Percentiles rank a stretch among this genome's conserved stretches.
Evolutionary conservation across 2,329 filamentous ascomycete genomes (phyloP).

Genomic region (Alternaria longipes): DNA sequence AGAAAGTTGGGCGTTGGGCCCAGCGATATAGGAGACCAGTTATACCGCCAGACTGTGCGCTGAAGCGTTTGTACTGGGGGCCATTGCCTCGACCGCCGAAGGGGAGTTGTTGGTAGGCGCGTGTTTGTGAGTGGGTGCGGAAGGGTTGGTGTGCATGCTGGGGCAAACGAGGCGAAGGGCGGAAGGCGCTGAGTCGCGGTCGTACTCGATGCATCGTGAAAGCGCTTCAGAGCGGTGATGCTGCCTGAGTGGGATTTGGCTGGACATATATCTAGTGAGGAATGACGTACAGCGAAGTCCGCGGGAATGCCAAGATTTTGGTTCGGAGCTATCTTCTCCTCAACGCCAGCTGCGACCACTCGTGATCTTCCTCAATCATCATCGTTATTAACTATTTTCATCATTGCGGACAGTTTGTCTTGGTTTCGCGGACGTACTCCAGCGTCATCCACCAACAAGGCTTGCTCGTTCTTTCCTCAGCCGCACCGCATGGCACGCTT

Average conservation of each 20-base stretch:
- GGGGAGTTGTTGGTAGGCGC: conserved; percentile 36
- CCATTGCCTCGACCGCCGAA: conserved; percentile 29
- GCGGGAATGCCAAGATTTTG: conserved; percentile 26
- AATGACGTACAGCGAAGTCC: conserved; percentile 19
- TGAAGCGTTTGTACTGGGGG: conserved; percentile 46
- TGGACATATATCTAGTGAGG: neutral
- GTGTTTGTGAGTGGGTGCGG: conserved; percentile 10
- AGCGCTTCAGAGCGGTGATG: neutral
- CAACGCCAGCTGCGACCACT: neutral
- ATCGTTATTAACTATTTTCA: neutral
- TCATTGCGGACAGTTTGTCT: neutral
- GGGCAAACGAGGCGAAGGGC: neutral
- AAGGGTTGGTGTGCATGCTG: neutral
- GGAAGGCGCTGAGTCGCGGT: conserved; percentile 15
- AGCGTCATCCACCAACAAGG: neutral
- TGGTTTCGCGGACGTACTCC: neutral
- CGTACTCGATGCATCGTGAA: conserved; percentile 32
- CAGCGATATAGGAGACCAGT: conserved; percentile 48
- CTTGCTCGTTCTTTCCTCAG: neutral
- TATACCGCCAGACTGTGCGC: conserved; percentile 21
- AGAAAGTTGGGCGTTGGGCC: conserved; percentile 58
- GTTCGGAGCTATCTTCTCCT: neutral
- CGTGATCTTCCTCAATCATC: neutral
- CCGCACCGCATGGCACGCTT: neutral
- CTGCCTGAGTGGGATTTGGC: neutral